Conservation (phyloP, 257 asterid genomes). For the Apocynum venetum region DNA sequence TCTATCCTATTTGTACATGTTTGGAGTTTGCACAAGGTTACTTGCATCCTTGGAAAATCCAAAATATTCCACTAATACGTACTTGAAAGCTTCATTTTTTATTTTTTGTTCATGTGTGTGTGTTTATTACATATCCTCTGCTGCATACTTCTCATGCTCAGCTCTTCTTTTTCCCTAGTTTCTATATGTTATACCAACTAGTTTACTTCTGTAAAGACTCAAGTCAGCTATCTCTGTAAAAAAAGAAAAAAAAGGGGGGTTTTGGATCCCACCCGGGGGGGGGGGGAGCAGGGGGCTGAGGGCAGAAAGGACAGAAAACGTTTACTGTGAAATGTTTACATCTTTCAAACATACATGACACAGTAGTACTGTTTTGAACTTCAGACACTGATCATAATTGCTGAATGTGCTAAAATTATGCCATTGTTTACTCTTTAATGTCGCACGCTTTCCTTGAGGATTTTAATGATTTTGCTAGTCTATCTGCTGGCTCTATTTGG, state of each 20-base stretch:
- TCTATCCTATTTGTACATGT: constrained; percentile 65
- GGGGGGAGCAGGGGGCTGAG: too few relatives aligned
- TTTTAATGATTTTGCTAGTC: not conserved
- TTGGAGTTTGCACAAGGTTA: constrained; percentile 90
- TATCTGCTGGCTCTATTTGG: not conserved
- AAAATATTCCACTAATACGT: not conserved
- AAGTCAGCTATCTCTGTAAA: not conserved
- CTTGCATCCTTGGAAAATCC: constrained; percentile 16
- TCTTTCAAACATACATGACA: not conserved
- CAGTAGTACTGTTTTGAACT: not conserved
- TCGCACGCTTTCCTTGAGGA: not conserved
- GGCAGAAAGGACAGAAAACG: not conserved
- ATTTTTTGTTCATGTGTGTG: not conserved
- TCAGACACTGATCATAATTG: not conserved
- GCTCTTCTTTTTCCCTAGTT: not conserved
- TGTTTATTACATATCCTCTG: constrained; percentile 2
- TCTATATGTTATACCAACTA: not conserved
- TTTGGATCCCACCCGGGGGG: too few relatives aligned
- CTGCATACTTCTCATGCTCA: not conserved
- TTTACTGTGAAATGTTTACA: not conserved
- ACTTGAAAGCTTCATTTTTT: not conserved
- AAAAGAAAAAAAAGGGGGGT: not conserved
- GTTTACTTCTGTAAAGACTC: not conserved
- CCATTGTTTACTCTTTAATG: not conserved
- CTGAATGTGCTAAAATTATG: not conserved